Evolutionary conservation across 2,329 filamentous ascomycete genomes (phyloP), one percentile per base, ranked within the genome.

Genomic region (Colletotrichum liaoningense): DNA sequence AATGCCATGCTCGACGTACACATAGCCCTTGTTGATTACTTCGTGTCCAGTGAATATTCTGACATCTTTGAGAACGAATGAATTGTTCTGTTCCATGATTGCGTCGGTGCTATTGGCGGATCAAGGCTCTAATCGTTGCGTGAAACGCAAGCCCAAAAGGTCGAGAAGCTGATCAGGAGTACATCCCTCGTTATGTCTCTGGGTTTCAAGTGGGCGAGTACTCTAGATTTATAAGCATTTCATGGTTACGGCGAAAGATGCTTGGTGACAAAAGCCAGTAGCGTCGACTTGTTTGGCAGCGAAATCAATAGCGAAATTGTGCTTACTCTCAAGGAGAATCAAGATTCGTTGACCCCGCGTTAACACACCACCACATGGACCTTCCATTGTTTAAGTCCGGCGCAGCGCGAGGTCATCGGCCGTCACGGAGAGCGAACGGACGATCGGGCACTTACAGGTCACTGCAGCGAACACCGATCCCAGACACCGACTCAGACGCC

Each of bases 41-140:
- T 46, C 42, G 42, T 46, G 16, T 46, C 42, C 42, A 46, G 42
- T 46, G 42, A 46, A 88, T 63, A 88, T 82, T 46, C 84, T 84
- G 54, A 87, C 83, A 67, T 59, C 68, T 35, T 63, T 63, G 33
- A 69, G 54, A 19, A 69, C 49, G 30, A 63, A 57, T 24, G 67
- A 69, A 26, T 64, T 69, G 16, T 35, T 16, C 7, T 33, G 22
- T n/a, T 35, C 59, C 67, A 69, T 64, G 52, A 26, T 35, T 19
- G 28, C 22, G 12, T 8, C n/a, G 33, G 42, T n/a, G 42, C 14
- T 46, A 0, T 19, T 46, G 42, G 42, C 19, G 7, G 42, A n/a
- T 19, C 16, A n/a, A n/a, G 7, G 42, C 42, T 46, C 19, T 19
- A 46, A 42, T 42, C 2, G 35, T 16, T 46, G 42, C n/a, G 19